Evolutionary conservation across 768 basidiomycete species (phyloP), one percentile per base, ranked within the genome.

Genomic region (Rhodosporidiobolus odoratus): DNA sequence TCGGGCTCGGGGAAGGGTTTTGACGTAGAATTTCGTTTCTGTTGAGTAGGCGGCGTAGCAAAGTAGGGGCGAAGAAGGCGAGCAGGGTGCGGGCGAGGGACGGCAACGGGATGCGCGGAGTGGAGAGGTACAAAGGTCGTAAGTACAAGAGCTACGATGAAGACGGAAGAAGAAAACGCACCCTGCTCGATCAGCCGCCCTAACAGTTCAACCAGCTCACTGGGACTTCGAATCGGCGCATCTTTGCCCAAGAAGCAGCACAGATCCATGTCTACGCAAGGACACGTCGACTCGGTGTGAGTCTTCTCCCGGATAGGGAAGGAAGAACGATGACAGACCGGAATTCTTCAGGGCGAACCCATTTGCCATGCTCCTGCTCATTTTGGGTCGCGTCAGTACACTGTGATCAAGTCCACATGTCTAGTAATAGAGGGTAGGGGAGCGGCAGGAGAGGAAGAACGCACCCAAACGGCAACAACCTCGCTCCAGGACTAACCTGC

Each of bases 21-120:
- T 97, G 82, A 98, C 94, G 78, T 89, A 87, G 78, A 95, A 94
- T 79, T 93, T 93, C 45, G 92, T 94, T 82, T 96, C 92, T 93
- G 79, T 21, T n/a, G n/a, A n/a, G n/a, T n/a, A n/a, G n/a, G n/a
- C n/a, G n/a, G n/a, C n/a, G n/a, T n/a, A n/a, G n/a, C n/a, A n/a
- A n/a, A n/a, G n/a, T n/a, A n/a, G n/a, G n/a, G n/a, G n/a, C n/a
- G n/a, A n/a, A n/a, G n/a, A n/a, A n/a, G n/a, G n/a, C n/a, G n/a
- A n/a, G n/a, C n/a, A n/a, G n/a, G n/a, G n/a, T n/a, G n/a, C n/a
- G n/a, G n/a, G n/a, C n/a, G n/a, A n/a, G n/a, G n/a, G n/a, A n/a
- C n/a, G n/a, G n/a, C n/a, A n/a, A n/a, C n/a, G n/a, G n/a, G n/a
- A n/a, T n/a, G n/a, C n/a, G n/a, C n/a, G n/a, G n/a, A n/a, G n/a